Evolutionary conservation across 768 basidiomycete species (phyloP), one percentile per base, ranked within the genome.

Genomic region (Suillus fuscotomentosus): DNA sequence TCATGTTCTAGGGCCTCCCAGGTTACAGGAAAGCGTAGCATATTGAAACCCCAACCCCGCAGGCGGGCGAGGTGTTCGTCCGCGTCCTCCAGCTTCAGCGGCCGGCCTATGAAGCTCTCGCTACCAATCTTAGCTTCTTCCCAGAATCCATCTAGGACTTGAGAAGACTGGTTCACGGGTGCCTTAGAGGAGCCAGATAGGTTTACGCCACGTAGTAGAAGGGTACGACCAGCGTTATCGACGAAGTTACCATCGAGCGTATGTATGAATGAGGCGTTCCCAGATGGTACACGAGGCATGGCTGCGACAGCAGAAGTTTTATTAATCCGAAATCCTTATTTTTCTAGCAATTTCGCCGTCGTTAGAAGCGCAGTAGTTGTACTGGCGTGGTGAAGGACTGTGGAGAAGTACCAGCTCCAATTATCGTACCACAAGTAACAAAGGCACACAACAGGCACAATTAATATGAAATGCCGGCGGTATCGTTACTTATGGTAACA

Each of bases 1-100:
- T 84, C 88, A 74, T 94, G 95, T 76, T 99, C 97, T 17, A 99
- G 76, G 0, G 93, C 84, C 73, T 99, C 97, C 97, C 97, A 99
- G 1, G 92, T 89, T n/a, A 98, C 83, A 10, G 92, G 84, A 76
- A 88, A 88, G 48, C 89, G 80, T 20, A 99, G 77, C 72, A 90
- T 80, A 70, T 94, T 97, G 78, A 95, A 99, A 0, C 97, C 97
- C 97, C 96, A 99, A 0, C 90, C 91, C 65, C 84, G 83, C 36
- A 99, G 78, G n/a, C 97, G 82, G 4, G 87, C 82, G 0, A 99
- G 81, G 69, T 99, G 96, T 17, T 90, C 83, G 77, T 98, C 90
- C 5, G 92, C 93, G 70, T 95, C 92, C 36, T 96, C 93, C 53
- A 97, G 78, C 66, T 91, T 87, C 5, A 99, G 79, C 0, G 96